These are phyloP conservation scores for Sporothrix dimorphospora DNA, from an alignment of 2,329 filamentous ascomycete genomes.

Conservation along the genomic window DNA sequence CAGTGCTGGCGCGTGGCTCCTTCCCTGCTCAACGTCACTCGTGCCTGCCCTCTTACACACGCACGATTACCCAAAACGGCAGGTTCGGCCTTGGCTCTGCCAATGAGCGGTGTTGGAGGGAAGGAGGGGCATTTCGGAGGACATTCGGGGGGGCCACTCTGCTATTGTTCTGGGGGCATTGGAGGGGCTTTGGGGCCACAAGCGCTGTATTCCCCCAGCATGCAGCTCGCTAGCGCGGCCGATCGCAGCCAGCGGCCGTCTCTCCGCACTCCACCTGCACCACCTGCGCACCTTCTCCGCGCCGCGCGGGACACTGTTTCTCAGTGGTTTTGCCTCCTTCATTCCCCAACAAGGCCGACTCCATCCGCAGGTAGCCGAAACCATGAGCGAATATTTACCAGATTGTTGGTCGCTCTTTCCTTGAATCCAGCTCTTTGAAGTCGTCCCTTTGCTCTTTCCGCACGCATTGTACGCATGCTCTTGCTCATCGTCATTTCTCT, in stretches of 20 bases:
- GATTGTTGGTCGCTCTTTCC: neutral
- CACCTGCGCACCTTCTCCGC: constrained; percentile 22
- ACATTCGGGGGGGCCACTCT: neutral
- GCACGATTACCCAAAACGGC: constrained; percentile 20
- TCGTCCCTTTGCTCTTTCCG: neutral
- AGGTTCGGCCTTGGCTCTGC: constrained; percentile 3
- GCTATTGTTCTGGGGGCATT: neutral
- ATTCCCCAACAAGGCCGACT: constrained; percentile 3
- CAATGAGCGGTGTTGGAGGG: neutral
- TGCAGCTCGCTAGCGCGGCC: neutral
- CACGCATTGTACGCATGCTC: neutral
- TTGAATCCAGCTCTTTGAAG: neutral
- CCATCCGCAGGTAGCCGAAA: constrained; percentile 27
- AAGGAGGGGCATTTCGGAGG: neutral
- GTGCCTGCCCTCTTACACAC: constrained; percentile 22
- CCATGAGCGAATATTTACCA: constrained; percentile 22
- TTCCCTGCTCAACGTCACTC: neutral
- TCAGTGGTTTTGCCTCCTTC: neutral
- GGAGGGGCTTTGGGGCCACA: neutral
- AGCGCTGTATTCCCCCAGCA: neutral
- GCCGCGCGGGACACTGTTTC: neutral
- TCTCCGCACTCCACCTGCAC: constrained; percentile 18
- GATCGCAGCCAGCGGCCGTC: neutral
- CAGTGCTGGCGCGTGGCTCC: neutral
- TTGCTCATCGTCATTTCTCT: neutral